Evolutionary conservation across 2,329 filamentous ascomycete species (phyloP), one percentile per base, ranked within the genome.

Genomic region (Ramularia collo-cygni): DNA sequence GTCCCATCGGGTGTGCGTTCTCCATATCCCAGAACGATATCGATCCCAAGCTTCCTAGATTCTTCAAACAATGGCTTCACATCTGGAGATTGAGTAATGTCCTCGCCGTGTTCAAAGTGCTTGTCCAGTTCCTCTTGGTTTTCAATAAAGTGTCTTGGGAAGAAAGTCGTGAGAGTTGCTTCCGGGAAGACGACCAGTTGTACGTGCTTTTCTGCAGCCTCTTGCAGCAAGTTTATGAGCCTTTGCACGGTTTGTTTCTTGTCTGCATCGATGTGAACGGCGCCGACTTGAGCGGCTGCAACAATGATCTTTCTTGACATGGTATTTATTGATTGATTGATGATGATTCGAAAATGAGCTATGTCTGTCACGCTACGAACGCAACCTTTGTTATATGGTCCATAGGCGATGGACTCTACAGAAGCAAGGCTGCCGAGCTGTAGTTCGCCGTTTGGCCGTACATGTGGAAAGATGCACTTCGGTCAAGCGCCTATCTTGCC

Each of bases 151-250:
- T 72, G 66, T 4, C 70, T 66, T 1, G 74, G 73, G 53, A 76
- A 76, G 63, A 77, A 77, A 1, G 73, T 76, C 1, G 72, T 75
- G 9, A 76, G 64, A 8, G 72, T 68, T n/a, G 66, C 62, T 55
- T 76, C 74, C 1, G 73, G 74, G 47, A 70, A 77, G 19, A 76
- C 65, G 8, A 76, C 66, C 2, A 77, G 56, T 44, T 70, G 63
- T 29, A 70, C 71, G 12, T 64, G 63, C 39, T 69, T 55, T 2
- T 57, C 39, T 1, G 66, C 62, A 9, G 72, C 73, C 30, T 64
- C 54, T 13, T 67, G 58, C 16, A 77, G 66, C 18, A 76, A 65
- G 14, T 57, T 57, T 45, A 75, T 57, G 60, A 77, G 71, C 9
- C 74, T 68, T 2, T 57, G 40, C n/a, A 76, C 53, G 4, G 66